Evolutionary conservation across 805 yeast genomes (phyloP).

Genomic region (Zygoascus flipseniorum): DNA sequence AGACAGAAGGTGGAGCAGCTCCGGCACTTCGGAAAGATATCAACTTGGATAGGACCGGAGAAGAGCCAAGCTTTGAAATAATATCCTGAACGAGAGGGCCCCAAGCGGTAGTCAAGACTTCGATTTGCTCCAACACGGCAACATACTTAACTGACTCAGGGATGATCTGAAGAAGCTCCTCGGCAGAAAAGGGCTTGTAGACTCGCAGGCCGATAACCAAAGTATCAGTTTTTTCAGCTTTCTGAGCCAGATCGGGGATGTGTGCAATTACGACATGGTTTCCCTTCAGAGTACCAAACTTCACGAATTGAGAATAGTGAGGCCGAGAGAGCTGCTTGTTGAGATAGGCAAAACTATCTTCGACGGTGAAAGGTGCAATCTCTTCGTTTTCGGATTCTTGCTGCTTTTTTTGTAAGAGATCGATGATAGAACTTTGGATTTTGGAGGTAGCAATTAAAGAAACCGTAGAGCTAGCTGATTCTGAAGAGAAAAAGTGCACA

Average conservation of each 20-base stretch:
- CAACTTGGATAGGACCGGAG: not conserved
- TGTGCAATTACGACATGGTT: not conserved
- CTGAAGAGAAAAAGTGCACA: slow-evolving; percentile 53
- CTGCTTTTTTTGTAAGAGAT: not conserved
- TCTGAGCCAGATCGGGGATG: not conserved
- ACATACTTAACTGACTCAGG: slow-evolving; percentile 50
- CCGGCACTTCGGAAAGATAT: not conserved
- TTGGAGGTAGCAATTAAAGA: not conserved
- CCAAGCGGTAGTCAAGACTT: slow-evolving; percentile 37
- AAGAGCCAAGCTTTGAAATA: slow-evolving; percentile 41
- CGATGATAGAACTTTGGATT: not conserved
- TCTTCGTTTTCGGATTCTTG: not conserved
- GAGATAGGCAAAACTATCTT: not conserved
- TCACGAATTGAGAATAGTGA: not conserved
- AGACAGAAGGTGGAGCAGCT: not conserved
- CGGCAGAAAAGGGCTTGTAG: slow-evolving; percentile 65
- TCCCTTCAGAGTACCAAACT: not conserved
- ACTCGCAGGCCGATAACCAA: slow-evolving; percentile 51
- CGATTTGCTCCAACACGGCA: slow-evolving; percentile 60
- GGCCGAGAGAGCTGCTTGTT: not conserved
- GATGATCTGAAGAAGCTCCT: slow-evolving; percentile 39
- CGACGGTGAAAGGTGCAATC: not conserved
- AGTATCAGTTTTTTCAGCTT: slow-evolving; percentile 19
- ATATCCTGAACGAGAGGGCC: slow-evolving; percentile 72
- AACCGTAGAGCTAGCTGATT: slow-evolving; percentile 2